Percentiles rank a stretch among this genome's conserved stretches.
Evolutionary conservation across 140 eudicot species (phyloP).

Genomic region (Flaveria floridana): DNA sequence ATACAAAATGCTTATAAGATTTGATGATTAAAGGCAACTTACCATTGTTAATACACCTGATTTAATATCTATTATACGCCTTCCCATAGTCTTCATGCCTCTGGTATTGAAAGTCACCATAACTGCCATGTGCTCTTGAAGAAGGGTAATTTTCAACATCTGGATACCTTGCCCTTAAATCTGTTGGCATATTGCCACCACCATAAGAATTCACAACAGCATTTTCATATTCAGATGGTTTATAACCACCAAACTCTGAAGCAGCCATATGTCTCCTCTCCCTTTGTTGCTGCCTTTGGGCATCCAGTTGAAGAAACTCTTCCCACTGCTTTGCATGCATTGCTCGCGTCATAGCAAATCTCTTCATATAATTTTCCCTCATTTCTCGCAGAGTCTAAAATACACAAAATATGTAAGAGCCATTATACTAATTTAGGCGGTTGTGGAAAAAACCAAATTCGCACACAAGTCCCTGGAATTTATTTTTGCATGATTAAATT

Average conservation of each 20-base stretch:
- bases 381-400: conserved; percentile 56
- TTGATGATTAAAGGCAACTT: conserved; percentile 40
- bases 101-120: conserved; percentile 61
- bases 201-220: conserved; percentile 39
- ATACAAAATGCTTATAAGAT: not conserved
- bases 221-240: conserved; percentile 48
- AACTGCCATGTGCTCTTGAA: conserved; percentile 51
- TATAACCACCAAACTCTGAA: conserved; percentile 59
- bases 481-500: not conserved
- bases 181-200: conserved; percentile 53
- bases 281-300: conserved; percentile 59
- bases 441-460: not conserved
- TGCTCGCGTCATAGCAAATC: conserved; percentile 42
- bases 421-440: not conserved
- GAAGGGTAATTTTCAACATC: conserved; percentile 51
- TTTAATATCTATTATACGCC: conserved; percentile 64
- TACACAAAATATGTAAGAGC: conserved; percentile 32
- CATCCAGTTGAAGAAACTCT: conserved; percentile 64
- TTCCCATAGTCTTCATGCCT: conserved; percentile 61
- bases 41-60: conserved; percentile 40
- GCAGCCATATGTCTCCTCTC: conserved; percentile 44
- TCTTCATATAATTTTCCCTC: conserved; percentile 60
- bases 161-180: conserved; percentile 62
- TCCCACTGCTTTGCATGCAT: conserved; percentile 75
- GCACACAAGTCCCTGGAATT: not conserved